phyloP scores from a whole-genome alignment of 345 rosid genomes.

The Adansonia digitata region DNA sequence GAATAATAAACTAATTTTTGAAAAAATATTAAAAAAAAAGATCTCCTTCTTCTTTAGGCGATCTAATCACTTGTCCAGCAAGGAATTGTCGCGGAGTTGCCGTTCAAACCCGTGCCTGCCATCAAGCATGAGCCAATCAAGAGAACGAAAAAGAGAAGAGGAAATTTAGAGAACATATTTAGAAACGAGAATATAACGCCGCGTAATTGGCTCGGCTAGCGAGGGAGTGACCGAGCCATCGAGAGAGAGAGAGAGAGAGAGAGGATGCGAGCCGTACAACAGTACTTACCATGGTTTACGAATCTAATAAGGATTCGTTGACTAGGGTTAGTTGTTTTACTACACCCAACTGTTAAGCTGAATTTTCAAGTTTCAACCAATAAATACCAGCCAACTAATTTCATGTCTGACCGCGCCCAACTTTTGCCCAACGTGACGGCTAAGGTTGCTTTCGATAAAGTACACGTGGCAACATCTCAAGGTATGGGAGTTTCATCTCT shows the following conservation, averaged over 20 bases:
- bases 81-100: neutral
- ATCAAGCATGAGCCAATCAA: neutral
- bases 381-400: constrained; percentile 31
- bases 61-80: constrained; percentile 11
- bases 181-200: constrained; percentile 13
- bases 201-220: constrained; percentile 10
- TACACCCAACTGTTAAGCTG: neutral
- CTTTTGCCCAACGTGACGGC: constrained; percentile 21
- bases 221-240: too few species aligned
- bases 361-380: constrained; percentile 16
- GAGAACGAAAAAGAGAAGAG: neutral
- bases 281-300: constrained; percentile 20
- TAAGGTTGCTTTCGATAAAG: neutral
- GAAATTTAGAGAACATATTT: neutral
- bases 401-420: constrained; percentile 18
- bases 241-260: neutral
- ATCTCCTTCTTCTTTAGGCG: neutral
- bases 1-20: constrained; percentile 6
- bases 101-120: constrained; percentile 21
- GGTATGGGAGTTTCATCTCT: neutral
- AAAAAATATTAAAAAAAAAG: neutral
- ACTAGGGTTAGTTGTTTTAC: constrained; percentile 15
- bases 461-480: constrained; percentile 1
- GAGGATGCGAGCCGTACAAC: constrained; percentile 16
- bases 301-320: neutral